Evolutionary conservation across 768 basidiomycete species (phyloP).

Genomic region (Stropharia rugosoannulata): DNA sequence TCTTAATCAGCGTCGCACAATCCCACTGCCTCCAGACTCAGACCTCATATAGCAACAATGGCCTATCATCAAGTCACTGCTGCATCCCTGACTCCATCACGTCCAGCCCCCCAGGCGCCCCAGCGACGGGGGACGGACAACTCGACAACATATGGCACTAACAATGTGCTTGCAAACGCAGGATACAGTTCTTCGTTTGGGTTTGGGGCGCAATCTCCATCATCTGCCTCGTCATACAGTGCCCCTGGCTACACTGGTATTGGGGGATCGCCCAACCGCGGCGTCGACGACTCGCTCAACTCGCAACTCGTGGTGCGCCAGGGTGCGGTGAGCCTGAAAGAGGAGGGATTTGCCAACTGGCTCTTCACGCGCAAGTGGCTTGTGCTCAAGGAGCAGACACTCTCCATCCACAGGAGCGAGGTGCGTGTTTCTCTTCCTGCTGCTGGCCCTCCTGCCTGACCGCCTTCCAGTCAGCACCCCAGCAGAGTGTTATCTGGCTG

Average conservation of each 20-base stretch:
- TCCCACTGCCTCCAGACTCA: neutral
- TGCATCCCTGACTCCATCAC: conserved; percentile 69
- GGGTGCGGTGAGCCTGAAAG: conserved; percentile 86
- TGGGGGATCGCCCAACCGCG: conserved; percentile 73
- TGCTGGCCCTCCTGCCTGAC: neutral
- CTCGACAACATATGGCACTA: conserved; percentile 32
- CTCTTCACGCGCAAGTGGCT: conserved; percentile 92
- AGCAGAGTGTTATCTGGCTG: conserved; percentile 63
- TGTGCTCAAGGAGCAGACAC: conserved; percentile 73
- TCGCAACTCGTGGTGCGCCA: conserved; percentile 53
- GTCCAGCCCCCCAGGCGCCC: conserved; percentile 77
- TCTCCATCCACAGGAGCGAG: conserved; percentile 90
- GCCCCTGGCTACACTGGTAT: conserved; percentile 74
- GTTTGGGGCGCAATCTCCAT: conserved; percentile 31
- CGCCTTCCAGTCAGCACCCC: conserved; percentile 38
- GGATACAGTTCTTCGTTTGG: conserved; percentile 64
- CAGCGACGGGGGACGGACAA: conserved; percentile 43
- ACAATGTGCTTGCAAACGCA: conserved; percentile 46
- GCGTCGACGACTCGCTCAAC: conserved; percentile 29
- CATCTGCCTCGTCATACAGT: conserved; percentile 61
- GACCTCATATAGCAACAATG: conserved; percentile 22
- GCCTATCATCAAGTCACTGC: conserved; percentile 39
- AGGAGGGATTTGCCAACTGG: conserved; percentile 91
- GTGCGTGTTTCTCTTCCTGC: conserved; percentile 41
- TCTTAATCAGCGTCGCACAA: conserved; percentile 1